Conservation (phyloP, 2,329 filamentous ascomycete genomes). For the Pseudopithomyces chartarum region DNA sequence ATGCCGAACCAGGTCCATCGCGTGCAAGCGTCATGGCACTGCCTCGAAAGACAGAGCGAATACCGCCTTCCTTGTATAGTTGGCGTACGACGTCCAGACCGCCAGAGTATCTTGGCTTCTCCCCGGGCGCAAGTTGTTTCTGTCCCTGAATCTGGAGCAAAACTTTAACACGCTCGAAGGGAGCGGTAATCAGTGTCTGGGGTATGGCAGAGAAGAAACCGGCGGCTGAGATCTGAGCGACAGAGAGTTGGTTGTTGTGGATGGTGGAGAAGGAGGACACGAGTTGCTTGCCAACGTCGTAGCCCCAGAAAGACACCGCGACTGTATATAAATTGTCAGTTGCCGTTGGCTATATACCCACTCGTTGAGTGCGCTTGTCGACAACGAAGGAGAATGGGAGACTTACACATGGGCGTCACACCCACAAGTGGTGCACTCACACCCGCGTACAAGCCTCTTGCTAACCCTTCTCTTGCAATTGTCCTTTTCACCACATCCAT, state of each 20-base stretch:
- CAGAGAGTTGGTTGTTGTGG: slow-evolving; percentile 73
- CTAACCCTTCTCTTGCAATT: slow-evolving; percentile 81
- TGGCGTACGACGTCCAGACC: slow-evolving; percentile 90
- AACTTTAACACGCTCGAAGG: slow-evolving; percentile 98
- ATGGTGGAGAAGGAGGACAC: slow-evolving; percentile 71
- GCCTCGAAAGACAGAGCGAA: slow-evolving; percentile 91
- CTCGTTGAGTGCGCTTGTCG: not conserved
- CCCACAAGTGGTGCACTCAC: slow-evolving; percentile 93
- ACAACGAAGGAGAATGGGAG: not conserved
- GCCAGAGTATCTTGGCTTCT: slow-evolving; percentile 90
- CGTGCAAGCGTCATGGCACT: slow-evolving; percentile 88
- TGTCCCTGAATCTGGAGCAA: slow-evolving; percentile 97
- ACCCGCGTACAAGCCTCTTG: slow-evolving; percentile 87
- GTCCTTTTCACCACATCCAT: slow-evolving; percentile 91
- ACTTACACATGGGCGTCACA: slow-evolving; percentile 98
- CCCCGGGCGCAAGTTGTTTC: slow-evolving; percentile 79
- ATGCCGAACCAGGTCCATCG: slow-evolving; percentile 89
- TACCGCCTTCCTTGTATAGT: slow-evolving; percentile 87
- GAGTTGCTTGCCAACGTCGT: slow-evolving; percentile 91
- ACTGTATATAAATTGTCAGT: slow-evolving; percentile 48
- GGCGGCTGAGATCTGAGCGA: slow-evolving; percentile 86
- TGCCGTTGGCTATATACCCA: not conserved
- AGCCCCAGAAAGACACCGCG: slow-evolving; percentile 77
- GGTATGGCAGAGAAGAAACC: slow-evolving; percentile 95
- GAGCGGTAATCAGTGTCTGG: slow-evolving; percentile 97